These are phyloP conservation scores for Zarea fungicola DNA, from an alignment of 2,329 filamentous ascomycete species.

Conservation along the genomic window DNA sequence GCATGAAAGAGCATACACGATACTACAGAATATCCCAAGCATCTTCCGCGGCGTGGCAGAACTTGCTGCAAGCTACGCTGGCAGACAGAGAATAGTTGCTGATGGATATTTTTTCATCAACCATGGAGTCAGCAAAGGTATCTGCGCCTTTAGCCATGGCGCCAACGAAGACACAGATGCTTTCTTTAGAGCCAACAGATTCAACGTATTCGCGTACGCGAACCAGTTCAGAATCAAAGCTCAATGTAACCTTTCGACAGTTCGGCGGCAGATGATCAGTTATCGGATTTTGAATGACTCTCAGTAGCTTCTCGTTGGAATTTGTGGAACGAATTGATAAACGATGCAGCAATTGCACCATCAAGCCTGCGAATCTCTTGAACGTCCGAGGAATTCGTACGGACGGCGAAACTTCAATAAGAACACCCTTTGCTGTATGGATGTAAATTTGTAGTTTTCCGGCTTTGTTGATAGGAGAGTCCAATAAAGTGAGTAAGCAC, in stretches of 20 bases:
- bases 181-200: slow-evolving; percentile 73
- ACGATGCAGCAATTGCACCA: slow-evolving; percentile 95
- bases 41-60: slow-evolving; percentile 97
- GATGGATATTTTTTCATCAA: slow-evolving; percentile 96
- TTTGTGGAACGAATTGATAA: slow-evolving; percentile 94
- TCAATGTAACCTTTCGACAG: slow-evolving; percentile 95
- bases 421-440: slow-evolving; percentile 91
- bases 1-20: background rate
- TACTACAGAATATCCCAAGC: slow-evolving; percentile 83
- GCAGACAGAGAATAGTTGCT: slow-evolving; percentile 97
- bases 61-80: slow-evolving; percentile 98
- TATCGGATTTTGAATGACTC: slow-evolving; percentile 97
- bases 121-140: slow-evolving; percentile 88
- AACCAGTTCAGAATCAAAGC: slow-evolving; percentile 85
- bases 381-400: slow-evolving; percentile 97
- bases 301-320: slow-evolving; percentile 94
- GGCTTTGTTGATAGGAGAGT: slow-evolving; percentile 98
- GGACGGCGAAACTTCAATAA: slow-evolving; percentile 97
- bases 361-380: slow-evolving; percentile 96
- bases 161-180: slow-evolving; percentile 94
- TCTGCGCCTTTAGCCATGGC: slow-evolving; percentile 98
- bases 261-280: slow-evolving; percentile 95
- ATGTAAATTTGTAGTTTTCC: slow-evolving; percentile 98
- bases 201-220: slow-evolving; percentile 86
- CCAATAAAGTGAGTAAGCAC: slow-evolving; percentile 94